phyloP scores from a whole-genome alignment of 1,284 basidiomycete species.

The Puccinia hordei region DNA sequence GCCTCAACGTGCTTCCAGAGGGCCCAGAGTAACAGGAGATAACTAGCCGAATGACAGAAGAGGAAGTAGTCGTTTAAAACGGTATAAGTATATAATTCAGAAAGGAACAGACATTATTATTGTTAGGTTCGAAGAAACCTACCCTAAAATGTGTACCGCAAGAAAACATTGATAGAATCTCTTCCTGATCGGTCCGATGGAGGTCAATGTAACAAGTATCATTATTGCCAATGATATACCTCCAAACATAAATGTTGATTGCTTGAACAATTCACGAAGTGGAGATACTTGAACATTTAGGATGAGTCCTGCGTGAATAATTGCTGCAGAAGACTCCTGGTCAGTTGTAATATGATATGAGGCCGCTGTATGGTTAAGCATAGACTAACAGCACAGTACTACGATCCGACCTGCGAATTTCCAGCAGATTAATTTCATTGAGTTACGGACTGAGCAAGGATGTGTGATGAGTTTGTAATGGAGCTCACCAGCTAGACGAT shows the following conservation, averaged over 20 bases:
- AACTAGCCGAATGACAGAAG: slow-evolving; percentile 16
- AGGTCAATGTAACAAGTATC: slow-evolving; percentile 23
- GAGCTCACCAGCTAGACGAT: slow-evolving; percentile 42
- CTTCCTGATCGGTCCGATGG: slow-evolving; percentile 19
- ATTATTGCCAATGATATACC: slow-evolving; percentile 19
- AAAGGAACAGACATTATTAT: no score
- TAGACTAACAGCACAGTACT: slow-evolving; percentile 25
- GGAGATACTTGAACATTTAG: slow-evolving; percentile 32
- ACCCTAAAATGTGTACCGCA: slow-evolving; percentile 36
- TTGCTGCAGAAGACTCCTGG: not conserved
- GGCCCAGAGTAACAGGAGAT: slow-evolving; percentile 23
- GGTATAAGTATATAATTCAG: not conserved
- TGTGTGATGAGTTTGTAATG: not conserved
- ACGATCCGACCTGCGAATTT: slow-evolving; percentile 5
- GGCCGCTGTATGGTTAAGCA: not conserved
- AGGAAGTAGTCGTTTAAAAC: not conserved
- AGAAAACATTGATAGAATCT: slow-evolving; percentile 42
- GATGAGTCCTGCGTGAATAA: slow-evolving; percentile 29
- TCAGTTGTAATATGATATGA: not conserved
- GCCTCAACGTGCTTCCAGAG: slow-evolving; percentile 39
- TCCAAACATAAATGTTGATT: slow-evolving; percentile 33
- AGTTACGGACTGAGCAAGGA: not conserved
- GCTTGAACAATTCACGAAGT: not conserved
- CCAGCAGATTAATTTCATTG: no score
- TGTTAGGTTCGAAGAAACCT: slow-evolving; percentile 1